phyloP scores from a whole-genome alignment of 192 early-diverging fungal genomes.

The Coemansia nantahalensis region DNA sequence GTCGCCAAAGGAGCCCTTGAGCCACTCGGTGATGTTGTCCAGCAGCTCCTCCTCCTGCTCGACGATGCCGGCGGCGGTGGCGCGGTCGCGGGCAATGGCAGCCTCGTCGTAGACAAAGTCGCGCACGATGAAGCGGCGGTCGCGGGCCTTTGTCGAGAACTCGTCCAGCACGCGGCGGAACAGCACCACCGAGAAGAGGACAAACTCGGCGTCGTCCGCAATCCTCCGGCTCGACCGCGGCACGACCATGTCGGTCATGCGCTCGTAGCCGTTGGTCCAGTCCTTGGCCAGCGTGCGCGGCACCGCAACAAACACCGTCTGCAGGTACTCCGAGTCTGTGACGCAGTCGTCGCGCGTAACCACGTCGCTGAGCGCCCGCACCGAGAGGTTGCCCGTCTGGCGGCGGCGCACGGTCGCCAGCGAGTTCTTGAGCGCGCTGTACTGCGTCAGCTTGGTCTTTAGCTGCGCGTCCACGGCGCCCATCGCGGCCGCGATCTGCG shows the following conservation, averaged over 20 bases:
- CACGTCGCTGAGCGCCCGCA: slow-evolving; percentile 78
- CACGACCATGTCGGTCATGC: slow-evolving; percentile 90
- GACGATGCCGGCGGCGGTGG: slow-evolving; percentile 63
- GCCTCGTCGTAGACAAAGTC: slow-evolving; percentile 94
- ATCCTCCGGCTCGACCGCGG: slow-evolving; percentile 90
- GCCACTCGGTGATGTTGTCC: slow-evolving; percentile 77
- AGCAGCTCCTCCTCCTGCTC: slow-evolving; percentile 77
- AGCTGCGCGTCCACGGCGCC: slow-evolving; percentile 81
- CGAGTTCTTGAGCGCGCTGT: slow-evolving; percentile 78
- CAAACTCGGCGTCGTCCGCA: slow-evolving; percentile 94
- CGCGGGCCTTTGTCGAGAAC: slow-evolving; percentile 85
- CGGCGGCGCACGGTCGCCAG: slow-evolving; percentile 83
- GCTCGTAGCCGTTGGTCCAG: slow-evolving; percentile 88
- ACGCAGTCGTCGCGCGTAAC: slow-evolving; percentile 93
- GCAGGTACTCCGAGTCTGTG: slow-evolving; percentile 90
- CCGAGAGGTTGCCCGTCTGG: slow-evolving; percentile 83
- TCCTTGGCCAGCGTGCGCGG: slow-evolving; percentile 80
- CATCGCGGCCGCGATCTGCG: slow-evolving; percentile 81
- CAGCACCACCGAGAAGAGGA: slow-evolving; percentile 85
- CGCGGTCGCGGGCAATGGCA: slow-evolving; percentile 68
- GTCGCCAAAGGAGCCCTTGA: slow-evolving; percentile 94
- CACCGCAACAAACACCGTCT: slow-evolving; percentile 91
- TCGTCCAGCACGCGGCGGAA: slow-evolving; percentile 90
- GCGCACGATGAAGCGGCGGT: slow-evolving; percentile 88
- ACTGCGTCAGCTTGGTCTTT: slow-evolving; percentile 87